Percentiles rank a stretch among this genome's conserved stretches.
Conservation (phyloP, 2,329 filamentous ascomycete species). For the Fusarium austroafricanum region DNA sequence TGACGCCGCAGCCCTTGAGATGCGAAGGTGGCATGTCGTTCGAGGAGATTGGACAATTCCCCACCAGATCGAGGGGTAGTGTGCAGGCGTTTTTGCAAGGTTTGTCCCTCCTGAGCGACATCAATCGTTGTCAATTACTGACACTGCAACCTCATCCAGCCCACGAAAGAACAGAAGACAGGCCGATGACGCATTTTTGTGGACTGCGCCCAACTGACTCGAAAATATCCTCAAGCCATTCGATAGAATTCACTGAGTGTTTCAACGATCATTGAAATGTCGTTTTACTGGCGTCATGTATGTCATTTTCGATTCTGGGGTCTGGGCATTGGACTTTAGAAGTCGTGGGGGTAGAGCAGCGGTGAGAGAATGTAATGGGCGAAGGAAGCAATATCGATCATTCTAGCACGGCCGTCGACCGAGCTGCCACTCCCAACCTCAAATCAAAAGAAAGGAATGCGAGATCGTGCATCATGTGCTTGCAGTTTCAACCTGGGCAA, state of each 20-base stretch:
- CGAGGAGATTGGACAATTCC: constrained; percentile 44
- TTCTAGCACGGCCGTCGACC: constrained; percentile 36
- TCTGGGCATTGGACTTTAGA: constrained; percentile 11
- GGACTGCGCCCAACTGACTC: constrained; percentile 4
- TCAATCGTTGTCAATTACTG: constrained; percentile 25
- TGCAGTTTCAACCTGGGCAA: constrained; percentile 34
- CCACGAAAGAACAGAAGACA: neutral
- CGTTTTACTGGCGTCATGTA: constrained; percentile 25
- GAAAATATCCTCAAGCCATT: constrained; percentile 10
- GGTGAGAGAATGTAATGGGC: constrained; percentile 40
- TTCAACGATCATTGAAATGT: constrained; percentile 6
- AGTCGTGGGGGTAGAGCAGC: constrained; percentile 39
- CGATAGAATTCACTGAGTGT: constrained; percentile 25
- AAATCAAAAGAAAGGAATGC: constrained; percentile 40
- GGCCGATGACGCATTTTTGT: constrained; percentile 7
- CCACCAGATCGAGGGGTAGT: constrained; percentile 46
- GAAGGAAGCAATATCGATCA: constrained; percentile 32
- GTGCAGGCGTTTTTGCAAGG: constrained; percentile 14
- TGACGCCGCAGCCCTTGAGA: constrained; percentile 25
- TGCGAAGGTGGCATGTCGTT: constrained; percentile 44
- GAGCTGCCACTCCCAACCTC: constrained; percentile 32
- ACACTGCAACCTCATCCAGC: constrained; percentile 8
- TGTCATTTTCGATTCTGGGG: constrained; percentile 35
- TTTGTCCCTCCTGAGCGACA: constrained; percentile 1
- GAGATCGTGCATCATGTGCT: constrained; percentile 43